A percentile compares a stretch with the other conserved stretches of the same genome.
phyloP scores from a whole-genome alignment of 2,329 filamentous ascomycete genomes.

The Colletotrichum sp. region DNA sequence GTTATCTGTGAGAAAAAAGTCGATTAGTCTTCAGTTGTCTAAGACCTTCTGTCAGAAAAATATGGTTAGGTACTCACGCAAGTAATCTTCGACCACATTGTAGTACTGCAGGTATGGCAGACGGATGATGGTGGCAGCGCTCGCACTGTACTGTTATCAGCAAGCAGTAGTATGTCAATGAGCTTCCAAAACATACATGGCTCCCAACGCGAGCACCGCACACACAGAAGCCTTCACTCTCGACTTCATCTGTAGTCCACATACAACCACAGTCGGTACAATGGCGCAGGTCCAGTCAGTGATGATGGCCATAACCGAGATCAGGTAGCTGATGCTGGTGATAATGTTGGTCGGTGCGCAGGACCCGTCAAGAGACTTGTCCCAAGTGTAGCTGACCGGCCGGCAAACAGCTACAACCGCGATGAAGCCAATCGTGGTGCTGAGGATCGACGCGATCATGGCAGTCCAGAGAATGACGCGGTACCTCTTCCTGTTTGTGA shows the following conservation, averaged over 20 bases:
- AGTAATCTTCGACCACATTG: neutral
- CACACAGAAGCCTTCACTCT: neutral
- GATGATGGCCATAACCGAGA: neutral
- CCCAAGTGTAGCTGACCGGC: neutral
- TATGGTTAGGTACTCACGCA: neutral
- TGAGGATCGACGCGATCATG: neutral
- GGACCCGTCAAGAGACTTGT: neutral
- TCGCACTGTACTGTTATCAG: neutral
- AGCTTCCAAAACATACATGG: neutral
- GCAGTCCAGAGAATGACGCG: neutral
- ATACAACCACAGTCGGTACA: neutral
- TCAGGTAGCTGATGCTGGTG: neutral
- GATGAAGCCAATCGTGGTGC: neutral
- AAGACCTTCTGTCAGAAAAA: too few species aligned
- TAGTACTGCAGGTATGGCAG: neutral
- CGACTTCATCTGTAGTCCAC: neutral
- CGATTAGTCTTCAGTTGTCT: neutral
- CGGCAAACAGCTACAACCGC: neutral
- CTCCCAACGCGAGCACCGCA: rapidly evolving
- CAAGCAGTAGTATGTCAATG: rapidly evolving
- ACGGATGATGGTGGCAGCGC: neutral
- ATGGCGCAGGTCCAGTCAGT: neutral
- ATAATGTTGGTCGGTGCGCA: neutral
- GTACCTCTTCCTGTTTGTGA: neutral
- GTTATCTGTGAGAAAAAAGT: rapidly evolving